phyloP scores from a whole-genome alignment of 1,284 basidiomycete species.

The Rugosomyces carneus region DNA sequence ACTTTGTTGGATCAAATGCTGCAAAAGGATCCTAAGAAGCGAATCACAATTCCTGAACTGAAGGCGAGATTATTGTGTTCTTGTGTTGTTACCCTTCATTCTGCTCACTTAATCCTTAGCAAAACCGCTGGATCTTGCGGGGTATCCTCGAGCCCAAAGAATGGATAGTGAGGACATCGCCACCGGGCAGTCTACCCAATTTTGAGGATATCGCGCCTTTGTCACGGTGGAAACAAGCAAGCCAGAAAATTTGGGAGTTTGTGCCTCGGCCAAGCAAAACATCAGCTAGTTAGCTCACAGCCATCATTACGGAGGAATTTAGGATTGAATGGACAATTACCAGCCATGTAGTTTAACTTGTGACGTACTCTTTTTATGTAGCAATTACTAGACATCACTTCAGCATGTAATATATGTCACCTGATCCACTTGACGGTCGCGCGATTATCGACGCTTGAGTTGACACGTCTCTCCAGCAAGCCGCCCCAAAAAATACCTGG shows the following conservation, averaged over 20 bases:
- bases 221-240: constrained; percentile 17
- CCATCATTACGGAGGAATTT: not conserved
- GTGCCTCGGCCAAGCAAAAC: constrained; percentile 8
- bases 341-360: not conserved
- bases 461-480: not conserved
- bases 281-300: not conserved
- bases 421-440: not conserved
- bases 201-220: constrained; percentile 1
- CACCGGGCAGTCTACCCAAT: constrained; percentile 5
- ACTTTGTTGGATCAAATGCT: constrained; percentile 65
- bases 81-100: constrained; percentile 1
- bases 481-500: constrained; percentile 10
- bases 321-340: constrained; percentile 4
- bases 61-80: constrained; percentile 46
- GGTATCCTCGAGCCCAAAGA: constrained; percentile 65
- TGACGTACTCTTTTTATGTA: not conserved
- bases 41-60: constrained; percentile 69
- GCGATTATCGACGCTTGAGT: not conserved
- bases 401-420: not conserved
- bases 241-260: constrained; percentile 14
- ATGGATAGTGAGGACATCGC: constrained; percentile 79
- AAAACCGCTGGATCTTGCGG: constrained; percentile 71
- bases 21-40: constrained; percentile 71
- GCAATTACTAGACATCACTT: not conserved
- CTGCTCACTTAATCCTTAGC: constrained; percentile 28